A percentile compares a stretch with the other conserved stretches of the same genome.
Conservation (phyloP, 2,329 filamentous ascomycete species). For the Cladosporium sphaerospermum region DNA sequence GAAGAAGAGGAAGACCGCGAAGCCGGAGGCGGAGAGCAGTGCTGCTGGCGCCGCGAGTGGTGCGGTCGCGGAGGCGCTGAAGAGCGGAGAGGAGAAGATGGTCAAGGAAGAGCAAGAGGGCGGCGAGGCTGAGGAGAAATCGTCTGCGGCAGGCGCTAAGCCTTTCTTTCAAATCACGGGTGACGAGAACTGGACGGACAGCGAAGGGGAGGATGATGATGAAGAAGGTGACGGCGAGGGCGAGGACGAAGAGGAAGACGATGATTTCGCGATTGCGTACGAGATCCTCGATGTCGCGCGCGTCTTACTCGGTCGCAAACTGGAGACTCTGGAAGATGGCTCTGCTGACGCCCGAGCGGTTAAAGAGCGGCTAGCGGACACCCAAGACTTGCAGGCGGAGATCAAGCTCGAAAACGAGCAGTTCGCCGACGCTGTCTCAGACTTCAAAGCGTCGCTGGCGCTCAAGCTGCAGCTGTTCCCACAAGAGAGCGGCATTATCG, state of each 20-base stretch:
- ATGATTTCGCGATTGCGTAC: conserved; percentile 59
- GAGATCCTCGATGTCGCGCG: conserved; percentile 59
- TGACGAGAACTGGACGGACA: conserved; percentile 88
- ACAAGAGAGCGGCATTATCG: conserved; percentile 74
- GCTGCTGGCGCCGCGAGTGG: conserved; percentile 23
- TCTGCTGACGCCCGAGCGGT: conserved; percentile 49
- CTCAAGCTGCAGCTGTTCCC: conserved; percentile 75
- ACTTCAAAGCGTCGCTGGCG: conserved; percentile 69
- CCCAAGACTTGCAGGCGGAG: conserved; percentile 87
- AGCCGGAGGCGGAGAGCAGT: conserved; percentile 22
- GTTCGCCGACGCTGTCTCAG: conserved; percentile 80
- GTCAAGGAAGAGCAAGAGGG: conserved; percentile 41
- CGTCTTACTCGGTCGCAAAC: conserved; percentile 51
- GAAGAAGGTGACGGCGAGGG: conserved; percentile 38
- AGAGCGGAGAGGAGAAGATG: conserved; percentile 28
- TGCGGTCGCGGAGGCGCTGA: conserved; percentile 26
- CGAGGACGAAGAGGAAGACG: conserved; percentile 47
- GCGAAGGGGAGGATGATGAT: conserved; percentile 54
- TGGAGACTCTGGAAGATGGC: conserved; percentile 35
- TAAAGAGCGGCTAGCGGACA: conserved; percentile 84
- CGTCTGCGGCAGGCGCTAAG: conserved; percentile 48
- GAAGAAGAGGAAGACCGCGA: conserved; percentile 37
- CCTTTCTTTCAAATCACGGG: conserved; percentile 87
- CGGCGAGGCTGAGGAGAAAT: conserved; percentile 34
- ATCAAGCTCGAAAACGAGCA: conserved; percentile 96